Conservation (phyloP, 2,329 filamentous ascomycete genomes). For the Pestalotiopsis sp. region DNA sequence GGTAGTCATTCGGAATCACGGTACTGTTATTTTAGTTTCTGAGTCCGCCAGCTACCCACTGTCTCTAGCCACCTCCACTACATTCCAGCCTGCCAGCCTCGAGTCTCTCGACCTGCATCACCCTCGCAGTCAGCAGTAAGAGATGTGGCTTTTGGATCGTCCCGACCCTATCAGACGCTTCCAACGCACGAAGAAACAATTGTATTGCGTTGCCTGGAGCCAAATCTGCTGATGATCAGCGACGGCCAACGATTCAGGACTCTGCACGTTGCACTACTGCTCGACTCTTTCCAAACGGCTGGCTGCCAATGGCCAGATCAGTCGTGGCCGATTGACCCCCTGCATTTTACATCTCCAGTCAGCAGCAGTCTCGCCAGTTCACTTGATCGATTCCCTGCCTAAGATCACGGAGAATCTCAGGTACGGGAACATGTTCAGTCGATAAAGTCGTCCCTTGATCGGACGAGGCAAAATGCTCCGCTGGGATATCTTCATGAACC, state of each 20-base stretch:
- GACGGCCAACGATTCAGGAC: conserved; percentile 1
- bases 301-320: neutral
- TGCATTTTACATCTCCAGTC: neutral
- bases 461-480: neutral
- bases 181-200: neutral
- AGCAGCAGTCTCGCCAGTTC: neutral
- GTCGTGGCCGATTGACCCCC: neutral
- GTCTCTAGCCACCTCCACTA: neutral
- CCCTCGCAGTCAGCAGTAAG: neutral
- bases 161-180: conserved; percentile 1
- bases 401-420: neutral
- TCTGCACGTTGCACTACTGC: neutral
- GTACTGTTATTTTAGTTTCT: neutral
- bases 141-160: neutral
- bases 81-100: neutral
- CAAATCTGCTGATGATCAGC: neutral
- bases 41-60: neutral
- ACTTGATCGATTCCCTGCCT: neutral
- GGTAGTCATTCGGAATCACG: too few relatives aligned
- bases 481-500: neutral
- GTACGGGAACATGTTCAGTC: neutral
- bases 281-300: neutral
- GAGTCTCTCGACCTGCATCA: neutral
- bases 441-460: neutral
- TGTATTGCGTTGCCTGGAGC: neutral